These are phyloP conservation scores for Megacollybia marginata DNA, from an alignment of 768 basidiomycete genomes.

Conservation along the genomic window DNA sequence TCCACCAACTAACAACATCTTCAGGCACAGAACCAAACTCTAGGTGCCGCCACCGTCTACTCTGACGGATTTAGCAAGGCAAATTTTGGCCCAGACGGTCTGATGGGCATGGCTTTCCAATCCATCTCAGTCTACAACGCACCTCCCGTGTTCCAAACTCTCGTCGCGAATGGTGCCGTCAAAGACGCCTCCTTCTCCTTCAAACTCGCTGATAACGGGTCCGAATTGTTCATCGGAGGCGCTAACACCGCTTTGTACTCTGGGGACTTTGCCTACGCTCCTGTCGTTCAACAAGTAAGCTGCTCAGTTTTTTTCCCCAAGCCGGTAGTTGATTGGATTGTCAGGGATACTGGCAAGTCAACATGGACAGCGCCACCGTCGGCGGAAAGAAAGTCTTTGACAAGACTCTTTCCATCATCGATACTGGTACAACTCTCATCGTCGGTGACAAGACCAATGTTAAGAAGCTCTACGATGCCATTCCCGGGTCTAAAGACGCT, in stretches of 20 bases:
- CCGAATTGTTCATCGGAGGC: conserved; percentile 46
- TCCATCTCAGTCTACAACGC: conserved; percentile 18
- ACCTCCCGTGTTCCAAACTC: conserved; percentile 28
- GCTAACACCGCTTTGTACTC: conserved; percentile 33
- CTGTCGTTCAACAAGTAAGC: not conserved
- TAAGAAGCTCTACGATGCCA: not conserved
- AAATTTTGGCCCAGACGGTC: conserved; percentile 13
- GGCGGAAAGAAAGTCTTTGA: not conserved
- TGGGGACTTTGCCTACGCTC: conserved; percentile 27
- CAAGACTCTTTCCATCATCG: not conserved
- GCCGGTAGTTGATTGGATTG: not conserved
- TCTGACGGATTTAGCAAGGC: not conserved
- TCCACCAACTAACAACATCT: too few species aligned
- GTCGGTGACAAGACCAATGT: not conserved
- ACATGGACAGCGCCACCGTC: not conserved
- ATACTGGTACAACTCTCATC: conserved; percentile 2
- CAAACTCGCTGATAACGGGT: conserved; percentile 26
- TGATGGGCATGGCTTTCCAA: conserved; percentile 29
- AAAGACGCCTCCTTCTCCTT: conserved; percentile 31
- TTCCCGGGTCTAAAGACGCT: not conserved
- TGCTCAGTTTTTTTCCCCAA: not conserved
- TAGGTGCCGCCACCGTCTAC: not conserved
- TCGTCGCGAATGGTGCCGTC: conserved; percentile 21
- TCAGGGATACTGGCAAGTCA: not conserved
- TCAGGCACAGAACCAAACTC: not conserved